Conservation (phyloP, 129 eudicot genomes). For the Sambucus nigra region DNA sequence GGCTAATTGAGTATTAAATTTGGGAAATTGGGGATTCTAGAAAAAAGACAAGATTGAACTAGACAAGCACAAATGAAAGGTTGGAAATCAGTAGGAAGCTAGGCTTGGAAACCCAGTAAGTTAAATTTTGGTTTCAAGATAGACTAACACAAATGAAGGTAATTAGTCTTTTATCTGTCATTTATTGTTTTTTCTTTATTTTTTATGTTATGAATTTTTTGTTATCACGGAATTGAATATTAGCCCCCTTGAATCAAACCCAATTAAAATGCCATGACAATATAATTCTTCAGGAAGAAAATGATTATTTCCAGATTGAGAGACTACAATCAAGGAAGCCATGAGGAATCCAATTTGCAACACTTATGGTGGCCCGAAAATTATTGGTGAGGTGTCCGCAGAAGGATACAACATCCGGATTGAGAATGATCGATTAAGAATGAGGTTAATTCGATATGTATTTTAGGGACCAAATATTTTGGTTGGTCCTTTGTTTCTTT, state of each 20-base stretch:
- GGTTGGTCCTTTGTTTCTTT: constrained; percentile 41
- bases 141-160: constrained; percentile 93
- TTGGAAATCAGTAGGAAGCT: constrained; percentile 62
- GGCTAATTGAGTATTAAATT: too few relatives aligned
- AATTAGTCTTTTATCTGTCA: background rate
- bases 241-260: constrained; percentile 24
- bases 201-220: background rate
- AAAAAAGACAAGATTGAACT: too few relatives aligned
- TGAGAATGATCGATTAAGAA: constrained; percentile 67
- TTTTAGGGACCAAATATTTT: constrained; percentile 49
- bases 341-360: constrained; percentile 50
- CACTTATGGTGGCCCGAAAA: constrained; percentile 64
- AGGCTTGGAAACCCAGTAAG: constrained; percentile 65
- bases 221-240: constrained; percentile 1
- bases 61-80: too few relatives aligned
- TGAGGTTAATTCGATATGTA: constrained; percentile 50
- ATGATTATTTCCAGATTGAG: constrained; percentile 54
- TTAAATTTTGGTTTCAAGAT: constrained; percentile 88
- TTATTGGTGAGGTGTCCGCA: constrained; percentile 51
- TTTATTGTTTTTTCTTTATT: background rate
- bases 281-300: constrained; percentile 55
- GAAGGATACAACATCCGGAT: constrained; percentile 58
- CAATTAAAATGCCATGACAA: constrained; percentile 76
- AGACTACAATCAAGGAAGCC: constrained; percentile 72
- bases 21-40: too few relatives aligned